phyloP scores from a whole-genome alignment of 345 rosid genomes.

The Adansonia digitata region DNA sequence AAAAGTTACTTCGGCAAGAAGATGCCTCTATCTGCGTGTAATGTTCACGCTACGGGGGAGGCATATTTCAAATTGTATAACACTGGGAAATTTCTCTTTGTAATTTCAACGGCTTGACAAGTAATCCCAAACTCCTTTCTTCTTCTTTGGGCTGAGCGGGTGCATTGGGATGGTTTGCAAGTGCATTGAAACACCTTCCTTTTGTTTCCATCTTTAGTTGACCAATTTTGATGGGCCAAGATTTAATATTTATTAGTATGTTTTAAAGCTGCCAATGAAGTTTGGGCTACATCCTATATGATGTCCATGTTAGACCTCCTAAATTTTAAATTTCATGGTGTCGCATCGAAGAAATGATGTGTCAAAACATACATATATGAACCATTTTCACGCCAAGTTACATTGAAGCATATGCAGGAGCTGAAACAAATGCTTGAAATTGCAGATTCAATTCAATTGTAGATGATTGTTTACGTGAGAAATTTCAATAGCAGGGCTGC shows the following conservation, averaged over 20 bases:
- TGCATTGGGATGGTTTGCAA: neutral
- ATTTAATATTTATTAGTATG: neutral
- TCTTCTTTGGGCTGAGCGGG: neutral
- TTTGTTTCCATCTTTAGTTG: neutral
- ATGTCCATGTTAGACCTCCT: neutral
- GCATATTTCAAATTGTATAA: neutral
- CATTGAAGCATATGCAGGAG: neutral
- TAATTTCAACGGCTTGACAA: neutral
- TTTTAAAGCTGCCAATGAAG: too few species aligned
- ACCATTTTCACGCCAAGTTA: neutral
- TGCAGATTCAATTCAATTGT: too few species aligned
- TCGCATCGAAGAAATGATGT: neutral
- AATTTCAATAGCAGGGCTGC: neutral
- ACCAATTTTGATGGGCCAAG: neutral
- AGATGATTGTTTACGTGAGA: neutral
- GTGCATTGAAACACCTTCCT: neutral
- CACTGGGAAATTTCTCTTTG: neutral
- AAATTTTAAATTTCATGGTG: neutral
- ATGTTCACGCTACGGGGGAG: too few species aligned
- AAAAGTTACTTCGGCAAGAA: constrained; percentile 58
- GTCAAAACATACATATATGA: neutral
- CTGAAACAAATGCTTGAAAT: too few species aligned
- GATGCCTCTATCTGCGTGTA: constrained; percentile 58
- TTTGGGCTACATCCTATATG: neutral
- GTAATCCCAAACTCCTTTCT: neutral